These are phyloP conservation scores for Raphanus hybrid DNA, from an alignment of 441 rosid genomes.

Conservation along the genomic window DNA sequence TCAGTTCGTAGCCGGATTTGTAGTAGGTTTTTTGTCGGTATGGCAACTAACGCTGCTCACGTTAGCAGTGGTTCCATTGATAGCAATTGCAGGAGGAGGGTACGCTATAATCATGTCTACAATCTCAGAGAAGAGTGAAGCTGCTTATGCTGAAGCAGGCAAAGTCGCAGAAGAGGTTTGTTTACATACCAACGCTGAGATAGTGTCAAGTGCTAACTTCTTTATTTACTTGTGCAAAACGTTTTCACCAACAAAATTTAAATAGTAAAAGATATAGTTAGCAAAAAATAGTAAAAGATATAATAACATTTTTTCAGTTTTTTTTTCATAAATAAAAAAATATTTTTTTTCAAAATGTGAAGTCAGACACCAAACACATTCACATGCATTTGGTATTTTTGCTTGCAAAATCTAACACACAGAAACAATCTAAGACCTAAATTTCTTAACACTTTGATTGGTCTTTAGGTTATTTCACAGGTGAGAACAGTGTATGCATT, in stretches of 20 bases:
- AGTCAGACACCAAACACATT: not conserved
- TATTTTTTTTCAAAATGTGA: too few relatives aligned
- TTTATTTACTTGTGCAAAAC: not conserved
- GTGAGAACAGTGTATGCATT: conserved; percentile 78
- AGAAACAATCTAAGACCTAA: not conserved
- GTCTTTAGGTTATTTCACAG: conserved; percentile 68
- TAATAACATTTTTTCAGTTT: not conserved
- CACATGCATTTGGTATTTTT: not conserved
- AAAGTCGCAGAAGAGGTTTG: conserved; percentile 84
- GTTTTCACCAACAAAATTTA: not conserved
- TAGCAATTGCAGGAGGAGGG: conserved; percentile 80
- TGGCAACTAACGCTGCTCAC: conserved; percentile 90
- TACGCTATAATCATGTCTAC: conserved; percentile 78
- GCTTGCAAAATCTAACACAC: not conserved
- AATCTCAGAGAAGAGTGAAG: conserved; percentile 76
- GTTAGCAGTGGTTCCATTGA: conserved; percentile 85
- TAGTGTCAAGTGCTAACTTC: not conserved
- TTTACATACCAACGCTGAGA: not conserved
- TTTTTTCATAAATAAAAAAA: too few relatives aligned
- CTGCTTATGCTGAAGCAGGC: conserved; percentile 86
- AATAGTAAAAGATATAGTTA: not conserved
- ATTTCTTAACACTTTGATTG: not conserved
- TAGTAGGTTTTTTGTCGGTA: conserved; percentile 65
- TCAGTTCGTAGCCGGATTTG: conserved; percentile 78
- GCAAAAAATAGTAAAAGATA: not conserved